phyloP scores from a whole-genome alignment of 345 rosid species.

The Populus ilicifolia region DNA sequence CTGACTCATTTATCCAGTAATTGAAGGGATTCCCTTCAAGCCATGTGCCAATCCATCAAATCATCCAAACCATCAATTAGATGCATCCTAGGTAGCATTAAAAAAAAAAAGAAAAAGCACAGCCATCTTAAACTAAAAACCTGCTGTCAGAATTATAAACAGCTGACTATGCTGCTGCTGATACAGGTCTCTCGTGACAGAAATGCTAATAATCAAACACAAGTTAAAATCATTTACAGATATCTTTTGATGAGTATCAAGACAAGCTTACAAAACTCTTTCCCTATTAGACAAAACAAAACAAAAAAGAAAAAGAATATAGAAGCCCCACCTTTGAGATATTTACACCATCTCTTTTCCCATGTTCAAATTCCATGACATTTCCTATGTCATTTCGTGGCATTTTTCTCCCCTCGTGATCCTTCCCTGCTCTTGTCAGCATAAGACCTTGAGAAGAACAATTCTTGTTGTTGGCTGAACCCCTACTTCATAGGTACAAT shows the following conservation, averaged over 20 bases:
- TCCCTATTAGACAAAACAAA: not conserved
- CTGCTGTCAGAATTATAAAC: slow-evolving; percentile 3
- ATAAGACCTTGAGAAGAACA: slow-evolving; percentile 22
- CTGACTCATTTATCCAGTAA: slow-evolving; percentile 6
- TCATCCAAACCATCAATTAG: slow-evolving; percentile 16
- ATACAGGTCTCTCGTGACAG: slow-evolving; percentile 1
- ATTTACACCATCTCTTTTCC: slow-evolving; percentile 17
- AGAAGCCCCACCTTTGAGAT: slow-evolving; percentile 28
- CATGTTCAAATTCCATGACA: slow-evolving; percentile 28
- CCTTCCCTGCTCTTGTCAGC: slow-evolving; percentile 31
- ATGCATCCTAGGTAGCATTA: slow-evolving; percentile 12
- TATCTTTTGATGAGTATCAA: not conserved
- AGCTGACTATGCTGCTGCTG: not conserved
- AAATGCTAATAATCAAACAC: not conserved
- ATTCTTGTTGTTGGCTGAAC: slow-evolving; percentile 29
- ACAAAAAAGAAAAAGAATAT: not conserved
- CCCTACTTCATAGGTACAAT: slow-evolving; percentile 30
- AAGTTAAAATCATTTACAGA: not conserved
- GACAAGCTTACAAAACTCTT: too few species aligned
- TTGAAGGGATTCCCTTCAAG: not conserved
- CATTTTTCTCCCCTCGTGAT: slow-evolving; percentile 25
- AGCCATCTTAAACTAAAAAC: not conserved
- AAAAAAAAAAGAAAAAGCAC: slow-evolving; percentile 11
- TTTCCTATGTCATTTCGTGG: slow-evolving; percentile 17
- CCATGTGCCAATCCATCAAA: slow-evolving; percentile 5